Evolutionary conservation across 495 filamentous ascomycete species (phyloP), one percentile per base, ranked within the genome.

Genomic region (Aspergillus leporis): DNA sequence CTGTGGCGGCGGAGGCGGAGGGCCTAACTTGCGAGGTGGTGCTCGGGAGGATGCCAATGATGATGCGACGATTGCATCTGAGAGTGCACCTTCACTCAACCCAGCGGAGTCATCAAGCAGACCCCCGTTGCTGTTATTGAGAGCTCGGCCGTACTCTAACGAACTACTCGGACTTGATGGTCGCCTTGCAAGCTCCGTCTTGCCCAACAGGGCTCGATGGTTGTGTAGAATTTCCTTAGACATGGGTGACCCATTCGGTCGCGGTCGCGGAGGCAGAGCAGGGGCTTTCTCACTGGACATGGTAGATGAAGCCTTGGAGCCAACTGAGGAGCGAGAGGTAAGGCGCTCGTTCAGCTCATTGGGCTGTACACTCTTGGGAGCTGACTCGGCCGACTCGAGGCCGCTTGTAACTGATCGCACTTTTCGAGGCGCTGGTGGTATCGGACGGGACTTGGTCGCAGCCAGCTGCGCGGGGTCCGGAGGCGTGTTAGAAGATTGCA

Each of bases 51-150:
- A 88, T 41, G 92, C 93, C 5, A 94, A 77, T 55, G 88, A 90
- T 50, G 91, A 90, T 22, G 92, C 94, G 41, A 94, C 81, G 61
- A 96, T 92, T 52, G 94, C 91, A 72, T 92, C 86, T 21, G 85
- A 85, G 7, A 85, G 75, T 13, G 75, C 76, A 61, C 82, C 78
- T 61, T 80, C 77, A 45, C 75, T 76, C 63, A 82, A 64, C 4
- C 70, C 61, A 22, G 36, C 51, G 16, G 64, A 21, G 40, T 66
- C 65, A 45, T 72, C 65, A n/a, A 64, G 25, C 13, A 66, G 21
- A 58, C 65, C 73, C 0, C 68, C 56, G 56, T 60, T 70, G 55
- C 74, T 75, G 5, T 54, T 63, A 48, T 63, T 65, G 16, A 68
- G 64, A 4, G 72, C 70, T 31, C 25, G 61, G 6, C 55, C 61